phyloP scores from a whole-genome alignment of 2,329 filamentous ascomycete genomes.

The Escovopsis weberi region DNA sequence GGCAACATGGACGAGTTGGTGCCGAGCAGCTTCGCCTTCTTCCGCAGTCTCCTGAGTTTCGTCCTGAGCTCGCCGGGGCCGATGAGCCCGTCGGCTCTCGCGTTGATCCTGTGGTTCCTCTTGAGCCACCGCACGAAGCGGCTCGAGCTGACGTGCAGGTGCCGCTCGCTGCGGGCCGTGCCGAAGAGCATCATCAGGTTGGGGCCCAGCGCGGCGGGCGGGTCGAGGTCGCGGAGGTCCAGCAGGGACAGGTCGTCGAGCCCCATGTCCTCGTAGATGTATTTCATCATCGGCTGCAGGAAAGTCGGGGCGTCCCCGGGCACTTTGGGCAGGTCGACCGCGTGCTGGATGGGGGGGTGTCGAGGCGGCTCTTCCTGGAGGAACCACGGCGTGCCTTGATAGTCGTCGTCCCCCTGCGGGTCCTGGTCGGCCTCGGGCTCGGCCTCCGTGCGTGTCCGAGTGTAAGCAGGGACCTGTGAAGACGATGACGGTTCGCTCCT shows the following conservation, averaged over 20 bases:
- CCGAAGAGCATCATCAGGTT: constrained; percentile 88
- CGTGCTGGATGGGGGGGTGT: constrained; percentile 33
- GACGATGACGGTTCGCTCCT: neutral
- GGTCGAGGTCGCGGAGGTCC: constrained; percentile 73
- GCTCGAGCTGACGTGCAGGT: constrained; percentile 82
- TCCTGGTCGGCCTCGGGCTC: constrained; percentile 1
- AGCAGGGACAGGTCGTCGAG: constrained; percentile 68
- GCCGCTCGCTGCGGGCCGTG: constrained; percentile 81
- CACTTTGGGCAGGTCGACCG: constrained; percentile 33
- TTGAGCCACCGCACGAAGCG: constrained; percentile 79
- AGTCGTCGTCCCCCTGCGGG: constrained; percentile 11
- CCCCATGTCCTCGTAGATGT: constrained; percentile 71
- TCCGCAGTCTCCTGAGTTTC: constrained; percentile 65
- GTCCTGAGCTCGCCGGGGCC: constrained; percentile 85
- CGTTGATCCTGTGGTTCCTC: constrained; percentile 53
- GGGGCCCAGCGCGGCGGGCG: constrained; percentile 72
- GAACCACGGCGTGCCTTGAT: constrained; percentile 61
- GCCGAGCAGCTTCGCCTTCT: constrained; percentile 67
- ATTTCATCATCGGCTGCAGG: constrained; percentile 57
- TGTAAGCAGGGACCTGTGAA: too few species aligned
- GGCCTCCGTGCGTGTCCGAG: too few species aligned
- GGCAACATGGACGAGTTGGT: constrained; percentile 51
- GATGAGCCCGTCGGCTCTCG: constrained; percentile 74
- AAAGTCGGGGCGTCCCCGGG: constrained; percentile 59
- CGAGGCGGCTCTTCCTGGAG: constrained; percentile 54